Evolutionary conservation across 768 basidiomycete genomes (phyloP).

Genomic region (Mycena rebaudengoi): DNA sequence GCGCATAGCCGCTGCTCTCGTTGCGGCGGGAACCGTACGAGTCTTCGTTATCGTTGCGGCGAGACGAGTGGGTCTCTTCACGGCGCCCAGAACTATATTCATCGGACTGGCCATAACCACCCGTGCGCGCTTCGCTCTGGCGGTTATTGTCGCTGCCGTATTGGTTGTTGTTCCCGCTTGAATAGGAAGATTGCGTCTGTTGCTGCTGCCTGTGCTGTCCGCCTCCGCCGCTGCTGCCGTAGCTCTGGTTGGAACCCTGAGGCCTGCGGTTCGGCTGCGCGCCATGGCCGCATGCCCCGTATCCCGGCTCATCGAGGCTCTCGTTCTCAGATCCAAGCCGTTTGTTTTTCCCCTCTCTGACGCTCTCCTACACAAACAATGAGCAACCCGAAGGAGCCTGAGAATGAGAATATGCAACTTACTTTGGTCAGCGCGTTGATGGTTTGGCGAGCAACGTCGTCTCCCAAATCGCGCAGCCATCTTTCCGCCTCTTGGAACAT

Average conservation of each 20-base stretch:
- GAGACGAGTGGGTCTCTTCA: not conserved
- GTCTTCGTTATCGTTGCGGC: constrained; percentile 14
- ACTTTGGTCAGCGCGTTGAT: constrained; percentile 65
- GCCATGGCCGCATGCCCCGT: constrained; percentile 44
- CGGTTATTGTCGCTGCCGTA: constrained; percentile 1
- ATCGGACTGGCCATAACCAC: constrained; percentile 19
- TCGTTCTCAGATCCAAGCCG: constrained; percentile 58
- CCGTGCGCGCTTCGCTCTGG: constrained; percentile 10
- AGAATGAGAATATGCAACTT: constrained; percentile 5
- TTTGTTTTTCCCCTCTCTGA: constrained; percentile 65
- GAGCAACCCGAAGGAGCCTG: not conserved
- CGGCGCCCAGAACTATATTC: constrained; percentile 24
- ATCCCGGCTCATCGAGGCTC: constrained; percentile 46
- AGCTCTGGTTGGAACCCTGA: constrained; percentile 1
- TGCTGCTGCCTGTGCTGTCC: constrained; percentile 6
- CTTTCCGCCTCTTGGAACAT: constrained; percentile 66
- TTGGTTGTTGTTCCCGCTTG: constrained; percentile 3
- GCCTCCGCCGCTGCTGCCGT: too few species aligned
- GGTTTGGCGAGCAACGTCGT: constrained; percentile 52
- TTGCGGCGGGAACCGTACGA: constrained; percentile 8
- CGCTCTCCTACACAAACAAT: constrained; percentile 51
- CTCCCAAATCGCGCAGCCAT: constrained; percentile 60
- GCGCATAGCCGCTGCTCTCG: constrained; percentile 3
- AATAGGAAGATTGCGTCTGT: constrained; percentile 10
- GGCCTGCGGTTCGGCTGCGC: constrained; percentile 16